Percentiles rank a stretch among this genome's conserved stretches.
Conservation (phyloP, 2,329 filamentous ascomycete genomes). For the Tympanopsis confertula region DNA sequence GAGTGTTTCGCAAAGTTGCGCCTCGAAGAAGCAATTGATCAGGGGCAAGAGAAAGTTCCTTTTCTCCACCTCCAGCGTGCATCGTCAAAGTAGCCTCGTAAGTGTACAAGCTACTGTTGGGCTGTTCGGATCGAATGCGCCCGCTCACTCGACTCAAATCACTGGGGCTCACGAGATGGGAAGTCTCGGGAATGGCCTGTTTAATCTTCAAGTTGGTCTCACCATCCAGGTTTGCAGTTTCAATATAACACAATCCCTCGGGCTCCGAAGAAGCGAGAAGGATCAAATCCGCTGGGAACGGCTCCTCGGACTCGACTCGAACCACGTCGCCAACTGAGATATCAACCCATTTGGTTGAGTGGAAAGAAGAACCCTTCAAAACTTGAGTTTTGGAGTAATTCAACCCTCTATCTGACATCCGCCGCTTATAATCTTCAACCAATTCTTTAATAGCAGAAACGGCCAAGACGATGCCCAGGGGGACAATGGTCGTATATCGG, state of each 20-base stretch:
- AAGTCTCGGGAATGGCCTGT: slow-evolving; percentile 87
- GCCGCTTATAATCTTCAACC: slow-evolving; percentile 85
- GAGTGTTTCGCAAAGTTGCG: slow-evolving; percentile 87
- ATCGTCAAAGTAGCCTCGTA: slow-evolving; percentile 94
- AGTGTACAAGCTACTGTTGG: slow-evolving; percentile 95
- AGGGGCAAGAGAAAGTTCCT: slow-evolving; percentile 77
- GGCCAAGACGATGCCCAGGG: slow-evolving; percentile 76
- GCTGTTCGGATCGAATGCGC: slow-evolving; percentile 84
- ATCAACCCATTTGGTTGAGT: slow-evolving; percentile 86
- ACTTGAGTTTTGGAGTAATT: slow-evolving; percentile 81
- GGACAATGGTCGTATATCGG: slow-evolving; percentile 88
- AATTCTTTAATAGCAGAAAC: slow-evolving; percentile 95
- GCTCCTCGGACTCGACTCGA: slow-evolving; percentile 84
- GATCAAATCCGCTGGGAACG: slow-evolving; percentile 88
- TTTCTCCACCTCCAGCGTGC: slow-evolving; percentile 80
- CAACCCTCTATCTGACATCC: slow-evolving; percentile 72
- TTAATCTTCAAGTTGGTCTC: slow-evolving; percentile 99
- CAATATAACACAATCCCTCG: slow-evolving; percentile 95
- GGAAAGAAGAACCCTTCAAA: slow-evolving; percentile 71
- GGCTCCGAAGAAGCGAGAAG: slow-evolving; percentile 90
- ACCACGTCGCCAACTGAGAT: slow-evolving; percentile 87
- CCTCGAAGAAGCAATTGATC: slow-evolving; percentile 89
- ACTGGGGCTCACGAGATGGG: slow-evolving; percentile 70
- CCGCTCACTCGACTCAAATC: slow-evolving; percentile 80
- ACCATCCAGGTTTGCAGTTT: slow-evolving; percentile 93